These are phyloP conservation scores for Alternaria longipes DNA, from an alignment of 2,329 filamentous ascomycete genomes.

Conservation along the genomic window DNA sequence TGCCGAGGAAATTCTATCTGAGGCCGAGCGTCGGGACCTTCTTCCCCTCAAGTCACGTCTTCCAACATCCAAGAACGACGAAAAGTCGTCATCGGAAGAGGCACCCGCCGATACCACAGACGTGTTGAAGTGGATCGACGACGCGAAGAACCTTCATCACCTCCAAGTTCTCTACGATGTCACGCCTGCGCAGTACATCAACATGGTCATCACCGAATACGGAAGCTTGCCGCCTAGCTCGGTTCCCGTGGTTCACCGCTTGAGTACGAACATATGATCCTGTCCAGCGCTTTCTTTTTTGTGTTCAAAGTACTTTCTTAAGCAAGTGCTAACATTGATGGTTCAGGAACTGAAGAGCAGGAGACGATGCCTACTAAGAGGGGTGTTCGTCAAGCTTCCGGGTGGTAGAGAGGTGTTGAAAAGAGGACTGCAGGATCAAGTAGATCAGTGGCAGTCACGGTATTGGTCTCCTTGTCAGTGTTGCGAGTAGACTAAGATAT, in stretches of 20 bases:
- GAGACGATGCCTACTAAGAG: slow-evolving; percentile 17
- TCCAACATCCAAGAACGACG: slow-evolving; percentile 34
- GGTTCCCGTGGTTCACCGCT: slow-evolving; percentile 76
- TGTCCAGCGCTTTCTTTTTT: slow-evolving; percentile 23
- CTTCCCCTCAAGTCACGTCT: slow-evolving; percentile 43
- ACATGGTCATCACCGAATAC: slow-evolving; percentile 90
- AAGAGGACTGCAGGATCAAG: not conserved
- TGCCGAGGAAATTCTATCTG: slow-evolving; percentile 68
- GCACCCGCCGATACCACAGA: slow-evolving; percentile 35
- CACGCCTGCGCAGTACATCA: slow-evolving; percentile 85
- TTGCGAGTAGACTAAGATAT: not conserved
- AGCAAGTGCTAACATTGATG: slow-evolving; percentile 16
- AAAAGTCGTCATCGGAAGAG: slow-evolving; percentile 33
- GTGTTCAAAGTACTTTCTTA: slow-evolving; percentile 4
- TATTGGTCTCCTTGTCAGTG: not conserved
- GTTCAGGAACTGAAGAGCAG: slow-evolving; percentile 25
- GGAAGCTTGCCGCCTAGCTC: slow-evolving; percentile 86
- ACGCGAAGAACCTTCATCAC: slow-evolving; percentile 62
- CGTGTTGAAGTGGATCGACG: slow-evolving; percentile 50
- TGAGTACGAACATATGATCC: slow-evolving; percentile 53
- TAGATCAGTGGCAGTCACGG: not conserved
- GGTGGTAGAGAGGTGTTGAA: slow-evolving; percentile 9
- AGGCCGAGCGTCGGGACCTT: slow-evolving; percentile 43
- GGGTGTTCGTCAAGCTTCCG: slow-evolving; percentile 14
- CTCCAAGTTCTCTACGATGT: slow-evolving; percentile 89